These are phyloP conservation scores for Knufia fluminis DNA, from an alignment of 2,329 filamentous ascomycete species.

Conservation along the genomic window DNA sequence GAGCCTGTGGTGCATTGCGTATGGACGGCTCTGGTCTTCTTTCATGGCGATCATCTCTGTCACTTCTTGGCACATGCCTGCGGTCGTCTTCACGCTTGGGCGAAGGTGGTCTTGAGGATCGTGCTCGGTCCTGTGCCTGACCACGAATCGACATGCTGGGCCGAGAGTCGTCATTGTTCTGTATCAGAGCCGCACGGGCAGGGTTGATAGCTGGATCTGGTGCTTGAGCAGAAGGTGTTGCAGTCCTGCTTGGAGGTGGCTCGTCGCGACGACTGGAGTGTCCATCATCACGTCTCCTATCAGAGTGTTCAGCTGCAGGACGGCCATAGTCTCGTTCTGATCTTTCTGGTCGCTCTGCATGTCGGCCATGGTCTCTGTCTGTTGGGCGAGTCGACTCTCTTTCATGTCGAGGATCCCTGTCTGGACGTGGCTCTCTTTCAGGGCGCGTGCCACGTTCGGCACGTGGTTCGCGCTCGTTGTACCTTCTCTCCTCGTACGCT, in stretches of 20 bases:
- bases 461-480: constrained; percentile 13
- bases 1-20: constrained; percentile 1
- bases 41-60: constrained; percentile 16
- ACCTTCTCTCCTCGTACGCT: constrained; percentile 11
- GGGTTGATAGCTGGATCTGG: constrained; percentile 18
- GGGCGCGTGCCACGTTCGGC: constrained; percentile 9
- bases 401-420: constrained; percentile 17
- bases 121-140: constrained; percentile 14
- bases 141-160: constrained; percentile 11
- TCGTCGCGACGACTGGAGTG: constrained; percentile 4
- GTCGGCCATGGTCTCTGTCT: constrained; percentile 7
- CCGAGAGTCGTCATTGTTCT: constrained; percentile 17
- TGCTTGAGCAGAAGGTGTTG: constrained; percentile 20
- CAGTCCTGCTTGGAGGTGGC: neutral
- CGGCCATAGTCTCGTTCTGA: constrained; percentile 17
- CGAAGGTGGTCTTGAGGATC: constrained; percentile 19
- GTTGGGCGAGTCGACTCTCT: constrained; percentile 6
- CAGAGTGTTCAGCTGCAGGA: constrained; percentile 17
- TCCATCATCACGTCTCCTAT: constrained; percentile 5
- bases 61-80: constrained; percentile 14
- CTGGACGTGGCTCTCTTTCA: constrained; percentile 17
- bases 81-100: constrained; percentile 22
- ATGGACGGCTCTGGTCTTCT: constrained; percentile 9
- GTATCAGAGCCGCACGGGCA: constrained; percentile 26
- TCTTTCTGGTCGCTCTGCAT: neutral